A percentile compares a stretch with the other conserved stretches of the same genome.
Conservation (phyloP, 2,329 filamentous ascomycete genomes). For the Trichoderma koningiopsis region DNA sequence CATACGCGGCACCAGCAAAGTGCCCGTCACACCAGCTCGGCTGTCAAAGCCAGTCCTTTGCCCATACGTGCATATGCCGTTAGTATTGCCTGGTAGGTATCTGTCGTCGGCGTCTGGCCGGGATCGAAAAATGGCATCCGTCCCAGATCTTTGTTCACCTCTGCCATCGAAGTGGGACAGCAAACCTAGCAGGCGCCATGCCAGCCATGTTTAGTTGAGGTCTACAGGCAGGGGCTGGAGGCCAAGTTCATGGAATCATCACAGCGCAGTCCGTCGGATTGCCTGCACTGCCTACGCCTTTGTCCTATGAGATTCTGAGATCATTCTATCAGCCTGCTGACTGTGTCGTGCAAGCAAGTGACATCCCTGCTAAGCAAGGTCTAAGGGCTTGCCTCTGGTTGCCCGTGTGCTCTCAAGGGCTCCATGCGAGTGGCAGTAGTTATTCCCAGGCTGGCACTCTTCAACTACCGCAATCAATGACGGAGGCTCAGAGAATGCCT, state of each 20-base stretch:
- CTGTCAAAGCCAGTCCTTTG: slow-evolving; percentile 17
- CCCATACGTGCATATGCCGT: neutral
- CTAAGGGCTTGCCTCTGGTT: neutral
- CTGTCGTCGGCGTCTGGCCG: neutral
- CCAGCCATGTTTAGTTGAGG: neutral
- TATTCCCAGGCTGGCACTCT: neutral
- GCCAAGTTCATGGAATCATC: neutral
- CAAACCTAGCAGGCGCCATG: neutral
- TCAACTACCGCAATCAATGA: neutral
- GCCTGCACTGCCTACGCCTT: neutral
- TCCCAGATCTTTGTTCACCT: slow-evolving; percentile 16
- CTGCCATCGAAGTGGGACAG: slow-evolving; percentile 5
- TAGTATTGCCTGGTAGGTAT: neutral
- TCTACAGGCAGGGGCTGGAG: neutral
- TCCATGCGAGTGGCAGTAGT: neutral
- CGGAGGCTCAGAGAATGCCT: neutral
- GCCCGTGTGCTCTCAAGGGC: neutral
- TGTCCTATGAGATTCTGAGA: neutral
- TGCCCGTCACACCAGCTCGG: slow-evolving; percentile 17
- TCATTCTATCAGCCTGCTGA: slow-evolving; percentile 4
- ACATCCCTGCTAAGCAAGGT: neutral
- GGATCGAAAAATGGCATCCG: slow-evolving; percentile 13
- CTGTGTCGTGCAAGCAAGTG: neutral
- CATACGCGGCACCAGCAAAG: neutral
- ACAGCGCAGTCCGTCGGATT: neutral